A percentile compares a stretch with the other conserved stretches of the same genome.
Conservation (phyloP, 352 stramenopile species). For the Globisporangium apiculatum region DNA sequence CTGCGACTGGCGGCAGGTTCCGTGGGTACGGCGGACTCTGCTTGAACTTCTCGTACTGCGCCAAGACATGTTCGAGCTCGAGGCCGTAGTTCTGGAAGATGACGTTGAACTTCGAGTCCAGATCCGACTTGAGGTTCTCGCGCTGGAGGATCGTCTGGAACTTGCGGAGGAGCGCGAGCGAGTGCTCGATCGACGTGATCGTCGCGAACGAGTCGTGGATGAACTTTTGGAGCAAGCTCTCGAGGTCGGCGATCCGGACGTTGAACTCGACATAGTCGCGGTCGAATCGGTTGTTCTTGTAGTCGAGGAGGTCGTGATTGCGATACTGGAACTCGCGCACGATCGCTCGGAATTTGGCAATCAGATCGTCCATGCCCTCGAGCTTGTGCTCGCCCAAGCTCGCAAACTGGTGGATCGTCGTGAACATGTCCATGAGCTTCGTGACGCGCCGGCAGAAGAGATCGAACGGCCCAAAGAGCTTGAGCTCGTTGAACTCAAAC, state of each 20-base stretch:
- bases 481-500: conserved; percentile 98
- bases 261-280: conserved; percentile 96
- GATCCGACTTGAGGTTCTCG: conserved; percentile 96
- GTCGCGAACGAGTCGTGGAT: conserved; percentile 99
- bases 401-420: conserved; percentile 96
- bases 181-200: conserved; percentile 97
- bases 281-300: conserved; percentile 98
- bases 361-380: conserved; percentile 89
- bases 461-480: conserved; percentile 99
- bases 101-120: conserved; percentile 98
- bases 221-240: conserved; percentile 96
- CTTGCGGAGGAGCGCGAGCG: conserved; percentile 94
- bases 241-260: conserved; percentile 94
- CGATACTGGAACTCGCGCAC: conserved; percentile 97
- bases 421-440: conserved; percentile 99
- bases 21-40: conserved; percentile 95
- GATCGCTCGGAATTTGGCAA: conserved; percentile 93
- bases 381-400: conserved; percentile 90
- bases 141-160: conserved; percentile 97
- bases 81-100: conserved; percentile 99
- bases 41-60: conserved; percentile 99
- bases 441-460: conserved; percentile 96
- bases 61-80: conserved; percentile 96
- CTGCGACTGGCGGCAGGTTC: conserved; percentile 95
- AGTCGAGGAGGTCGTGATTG: conserved; percentile 96